These are phyloP conservation scores for Barbarea vulgaris DNA, from an alignment of 345 rosid species.

Conservation along the genomic window DNA sequence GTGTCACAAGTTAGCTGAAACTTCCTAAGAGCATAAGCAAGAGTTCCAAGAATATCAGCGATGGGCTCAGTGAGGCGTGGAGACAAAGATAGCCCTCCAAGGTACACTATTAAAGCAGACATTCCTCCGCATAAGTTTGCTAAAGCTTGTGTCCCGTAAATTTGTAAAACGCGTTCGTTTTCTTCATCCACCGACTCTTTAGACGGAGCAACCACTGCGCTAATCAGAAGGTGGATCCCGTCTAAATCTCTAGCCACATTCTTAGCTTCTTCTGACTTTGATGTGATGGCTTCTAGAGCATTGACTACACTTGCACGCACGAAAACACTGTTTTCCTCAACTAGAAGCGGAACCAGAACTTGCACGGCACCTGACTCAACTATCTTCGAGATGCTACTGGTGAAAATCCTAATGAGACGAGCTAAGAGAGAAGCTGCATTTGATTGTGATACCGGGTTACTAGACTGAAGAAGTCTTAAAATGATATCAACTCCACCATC, in stretches of 20 bases:
- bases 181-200: slow-evolving; percentile 79
- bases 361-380: slow-evolving; percentile 76
- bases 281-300: slow-evolving; percentile 81
- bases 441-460: slow-evolving; percentile 69
- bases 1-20: slow-evolving; percentile 47
- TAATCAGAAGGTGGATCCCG: slow-evolving; percentile 67
- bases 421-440: slow-evolving; percentile 94
- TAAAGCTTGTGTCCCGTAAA: slow-evolving; percentile 70
- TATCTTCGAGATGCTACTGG: slow-evolving; percentile 60
- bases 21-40: slow-evolving; percentile 78
- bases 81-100: slow-evolving; percentile 68
- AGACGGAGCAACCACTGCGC: slow-evolving; percentile 83
- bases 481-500: slow-evolving; percentile 77
- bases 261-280: slow-evolving; percentile 65
- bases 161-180: slow-evolving; percentile 57
- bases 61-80: slow-evolving; percentile 75
- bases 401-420: slow-evolving; percentile 65
- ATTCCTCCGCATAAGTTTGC: slow-evolving; percentile 83
- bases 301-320: slow-evolving; percentile 80
- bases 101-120: slow-evolving; percentile 63
- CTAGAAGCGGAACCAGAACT: slow-evolving; percentile 64
- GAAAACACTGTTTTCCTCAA: slow-evolving; percentile 53
- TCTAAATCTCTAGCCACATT: slow-evolving; percentile 60
- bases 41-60: slow-evolving; percentile 80
- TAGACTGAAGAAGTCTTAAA: slow-evolving; percentile 75